A percentile compares a stretch with the other conserved stretches of the same genome.
Conservation (phyloP, 2,329 filamentous ascomycete species). For the Diaporthe vaccinii region DNA sequence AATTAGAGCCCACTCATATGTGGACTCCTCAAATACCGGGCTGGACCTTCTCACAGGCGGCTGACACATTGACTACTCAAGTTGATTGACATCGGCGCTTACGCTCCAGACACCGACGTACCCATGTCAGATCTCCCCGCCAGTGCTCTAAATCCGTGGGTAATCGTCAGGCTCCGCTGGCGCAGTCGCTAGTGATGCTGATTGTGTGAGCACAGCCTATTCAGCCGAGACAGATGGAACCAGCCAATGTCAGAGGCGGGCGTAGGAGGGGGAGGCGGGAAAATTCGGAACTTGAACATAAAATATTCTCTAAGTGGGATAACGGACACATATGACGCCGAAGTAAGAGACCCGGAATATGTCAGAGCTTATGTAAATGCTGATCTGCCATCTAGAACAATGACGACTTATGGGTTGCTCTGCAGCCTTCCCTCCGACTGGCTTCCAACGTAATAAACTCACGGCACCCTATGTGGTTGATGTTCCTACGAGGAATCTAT, state of each 20-base stretch:
- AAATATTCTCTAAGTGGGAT: neutral
- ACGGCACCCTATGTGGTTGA: neutral
- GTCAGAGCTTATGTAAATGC: neutral
- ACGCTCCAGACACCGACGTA: neutral
- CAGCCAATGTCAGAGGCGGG: neutral
- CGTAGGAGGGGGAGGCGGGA: neutral
- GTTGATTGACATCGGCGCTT: neutral
- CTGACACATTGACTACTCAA: neutral
- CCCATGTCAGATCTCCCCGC: neutral
- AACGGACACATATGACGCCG: neutral
- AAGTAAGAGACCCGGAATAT: neutral
- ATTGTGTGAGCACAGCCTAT: neutral
- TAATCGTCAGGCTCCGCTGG: neutral
- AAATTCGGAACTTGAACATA: neutral
- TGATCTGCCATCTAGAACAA: neutral
- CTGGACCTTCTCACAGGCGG: neutral
- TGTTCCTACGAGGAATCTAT: neutral
- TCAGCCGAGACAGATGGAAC: neutral
- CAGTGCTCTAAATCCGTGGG: neutral
- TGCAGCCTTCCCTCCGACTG: neutral
- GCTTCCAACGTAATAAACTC: neutral
- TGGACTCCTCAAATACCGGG: too few relatives aligned
- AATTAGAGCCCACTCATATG: neutral
- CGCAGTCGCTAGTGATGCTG: neutral
- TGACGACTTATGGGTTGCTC: neutral